phyloP scores from a whole-genome alignment of 139 green algal species.

The Dunaliella sp. region DNA sequence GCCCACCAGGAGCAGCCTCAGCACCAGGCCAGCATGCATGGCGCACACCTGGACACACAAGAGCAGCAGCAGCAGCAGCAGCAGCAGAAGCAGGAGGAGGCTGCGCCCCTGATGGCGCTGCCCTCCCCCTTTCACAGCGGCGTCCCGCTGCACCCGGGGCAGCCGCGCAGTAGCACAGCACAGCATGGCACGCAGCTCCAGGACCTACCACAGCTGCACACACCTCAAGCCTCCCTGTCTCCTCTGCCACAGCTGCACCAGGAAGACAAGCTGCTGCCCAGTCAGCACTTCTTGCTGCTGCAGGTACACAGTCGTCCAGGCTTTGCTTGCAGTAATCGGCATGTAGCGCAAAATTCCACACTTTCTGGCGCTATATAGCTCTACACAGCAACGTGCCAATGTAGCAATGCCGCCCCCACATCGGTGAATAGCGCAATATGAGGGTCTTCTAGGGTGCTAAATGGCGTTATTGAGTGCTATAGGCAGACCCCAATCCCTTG shows the following conservation, averaged over 20 bases:
- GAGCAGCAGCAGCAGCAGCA: constrained; percentile 1
- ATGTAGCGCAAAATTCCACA: no score
- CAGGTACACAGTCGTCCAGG: no score
- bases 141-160: no score
- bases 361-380: no score
- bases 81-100: constrained; percentile 3
- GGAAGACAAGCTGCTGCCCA: background rate
- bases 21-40: background rate
- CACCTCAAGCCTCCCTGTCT: background rate
- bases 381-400: no score
- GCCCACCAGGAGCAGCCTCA: background rate
- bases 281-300: background rate
- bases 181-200: background rate
- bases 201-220: background rate
- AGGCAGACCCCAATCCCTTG: no score
- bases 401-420: no score
- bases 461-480: no score
- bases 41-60: background rate
- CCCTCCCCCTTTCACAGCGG: no score
- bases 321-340: background rate
- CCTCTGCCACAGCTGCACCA: background rate
- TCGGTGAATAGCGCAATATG: no score
- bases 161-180: no score
- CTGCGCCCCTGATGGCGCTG: background rate
- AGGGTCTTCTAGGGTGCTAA: no score